These are phyloP conservation scores for Tricholoma flavovirens DNA, from an alignment of 768 basidiomycete genomes.

Conservation along the genomic window DNA sequence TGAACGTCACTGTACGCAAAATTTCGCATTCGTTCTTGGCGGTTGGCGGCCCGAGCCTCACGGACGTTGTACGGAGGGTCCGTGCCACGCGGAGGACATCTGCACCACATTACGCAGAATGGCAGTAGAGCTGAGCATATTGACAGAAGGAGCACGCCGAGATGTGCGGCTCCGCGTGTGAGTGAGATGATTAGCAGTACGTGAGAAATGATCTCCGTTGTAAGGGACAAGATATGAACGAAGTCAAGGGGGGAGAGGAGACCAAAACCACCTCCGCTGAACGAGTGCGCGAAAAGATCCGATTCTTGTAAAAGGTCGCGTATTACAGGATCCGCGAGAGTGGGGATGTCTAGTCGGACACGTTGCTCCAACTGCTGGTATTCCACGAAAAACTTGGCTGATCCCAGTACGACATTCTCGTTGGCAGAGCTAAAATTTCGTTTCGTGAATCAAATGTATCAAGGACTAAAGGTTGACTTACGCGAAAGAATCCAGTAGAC, in stretches of 20 bases:
- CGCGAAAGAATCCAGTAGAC: slow-evolving; percentile 66
- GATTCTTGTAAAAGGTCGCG: slow-evolving; percentile 83
- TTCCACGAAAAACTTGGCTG: slow-evolving; percentile 70
- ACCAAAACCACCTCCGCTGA: slow-evolving; percentile 72
- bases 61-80: slow-evolving; percentile 44
- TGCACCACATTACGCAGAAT: slow-evolving; percentile 48
- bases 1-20: slow-evolving; percentile 70
- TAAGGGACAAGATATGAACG: slow-evolving; percentile 62
- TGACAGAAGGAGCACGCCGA: slow-evolving; percentile 55
- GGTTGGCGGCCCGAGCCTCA: slow-evolving; percentile 60
- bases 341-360: slow-evolving; percentile 71
- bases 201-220: slow-evolving; percentile 70
- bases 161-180: slow-evolving; percentile 49
- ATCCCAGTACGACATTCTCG: slow-evolving; percentile 66
- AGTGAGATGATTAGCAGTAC: slow-evolving; percentile 62
- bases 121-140: slow-evolving; percentile 58
- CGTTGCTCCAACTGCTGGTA: slow-evolving; percentile 75
- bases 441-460: slow-evolving; percentile 12
- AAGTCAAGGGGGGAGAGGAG: slow-evolving; percentile 78
- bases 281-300: slow-evolving; percentile 79
- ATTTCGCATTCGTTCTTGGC: slow-evolving; percentile 69
- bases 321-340: slow-evolving; percentile 64
- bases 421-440: slow-evolving; percentile 49
- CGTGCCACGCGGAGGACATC: slow-evolving; percentile 32
- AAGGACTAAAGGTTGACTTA: slow-evolving; percentile 35